phyloP scores from a whole-genome alignment of 164 flowering plant species.

The Chimonanthus praecox region DNA sequence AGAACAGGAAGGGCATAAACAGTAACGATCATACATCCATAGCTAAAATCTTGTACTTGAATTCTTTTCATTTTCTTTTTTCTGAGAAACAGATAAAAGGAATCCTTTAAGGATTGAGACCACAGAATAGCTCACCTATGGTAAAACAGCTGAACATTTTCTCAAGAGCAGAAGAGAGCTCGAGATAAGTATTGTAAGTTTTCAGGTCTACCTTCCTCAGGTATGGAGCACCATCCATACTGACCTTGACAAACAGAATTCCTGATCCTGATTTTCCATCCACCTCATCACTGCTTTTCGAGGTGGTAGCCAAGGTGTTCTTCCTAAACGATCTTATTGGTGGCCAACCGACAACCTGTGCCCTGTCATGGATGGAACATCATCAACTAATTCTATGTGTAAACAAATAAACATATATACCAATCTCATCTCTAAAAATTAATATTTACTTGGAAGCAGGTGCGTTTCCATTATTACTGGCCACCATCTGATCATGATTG shows the following conservation, averaged over 20 bases:
- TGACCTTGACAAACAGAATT: slow-evolving; percentile 80
- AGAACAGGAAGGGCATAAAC: too few relatives aligned
- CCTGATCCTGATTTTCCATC: slow-evolving; percentile 77
- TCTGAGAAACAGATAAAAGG: too few relatives aligned
- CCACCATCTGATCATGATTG: slow-evolving; percentile 24
- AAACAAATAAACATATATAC: not conserved
- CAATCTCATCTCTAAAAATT: not conserved
- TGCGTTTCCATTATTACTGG: slow-evolving; percentile 39
- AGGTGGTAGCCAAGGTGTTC: slow-evolving; percentile 61
- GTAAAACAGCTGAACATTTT: slow-evolving; percentile 94
- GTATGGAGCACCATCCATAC: slow-evolving; percentile 99
- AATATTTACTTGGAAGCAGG: slow-evolving; percentile 74
- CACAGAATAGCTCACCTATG: slow-evolving; percentile 44
- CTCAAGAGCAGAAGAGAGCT: slow-evolving; percentile 80
- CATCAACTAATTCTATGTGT: slow-evolving; percentile 9
- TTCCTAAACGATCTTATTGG: slow-evolving; percentile 84
- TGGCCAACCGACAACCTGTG: slow-evolving; percentile 98
- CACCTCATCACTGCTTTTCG: slow-evolving; percentile 78
- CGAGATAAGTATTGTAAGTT: slow-evolving; percentile 52
- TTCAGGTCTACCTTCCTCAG: slow-evolving; percentile 87
- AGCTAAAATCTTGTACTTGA: not conserved
- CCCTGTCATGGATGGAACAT: slow-evolving; percentile 36
- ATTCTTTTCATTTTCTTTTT: too few relatives aligned
- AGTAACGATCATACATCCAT: not conserved
- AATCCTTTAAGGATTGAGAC: not conserved